Base-by-base conservation (phyloP, 2,329 filamentous ascomycete genomes). In the Chaetothyriales sp. region DNA sequence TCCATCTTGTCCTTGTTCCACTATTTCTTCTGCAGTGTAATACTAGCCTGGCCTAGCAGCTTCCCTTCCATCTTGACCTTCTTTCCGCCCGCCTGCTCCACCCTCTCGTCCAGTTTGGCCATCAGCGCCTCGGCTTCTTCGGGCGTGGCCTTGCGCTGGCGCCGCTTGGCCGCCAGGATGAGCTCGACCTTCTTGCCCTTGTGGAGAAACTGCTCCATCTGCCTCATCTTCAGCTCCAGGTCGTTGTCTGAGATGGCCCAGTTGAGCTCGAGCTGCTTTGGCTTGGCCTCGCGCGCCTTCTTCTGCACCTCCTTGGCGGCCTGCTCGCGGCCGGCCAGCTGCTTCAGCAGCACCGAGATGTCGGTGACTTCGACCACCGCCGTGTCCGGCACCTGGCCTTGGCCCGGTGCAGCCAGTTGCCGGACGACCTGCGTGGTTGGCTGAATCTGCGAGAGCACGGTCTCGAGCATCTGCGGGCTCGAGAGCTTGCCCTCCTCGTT, bases 181-280 rank as follows among this genome's bases (percentile, higher is more conserved):
- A 95, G 63, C 64, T 92, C 83, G 18, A 95, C 87, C 64, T 76
- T 81, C 64, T 78, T 76, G 1, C 89, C 89, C 66, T 87, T 86
- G 7, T 66, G 70, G 64, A 95, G 64, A 64, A 95, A 95, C 50
- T 70, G 74, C 55, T 69, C 69, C 61, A 90, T 66, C 69, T 81
- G 79, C 62, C 77, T 77, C 66, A 92, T 65, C 63, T 83, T 78
- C 65, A 86, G 82, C n/a, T 70, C 70, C 49, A 95, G 66, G 70
- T 95, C 89, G 64, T 90, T 78, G 10, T 68, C 64, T 55, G 81
- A 82, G 62, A 94, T 94, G 33, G 83, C 82, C 89, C 89, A 97
- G 66, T 88, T 90, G 61, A 97, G 61, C 69, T 95, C 89, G n/a
- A 95, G 67, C 64, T 83, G 83, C 70, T 95, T 95, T 15, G 67